These are phyloP conservation scores for Thraustochytrium striatum DNA, from an alignment of 352 stramenopile genomes.

Conservation along the genomic window DNA sequence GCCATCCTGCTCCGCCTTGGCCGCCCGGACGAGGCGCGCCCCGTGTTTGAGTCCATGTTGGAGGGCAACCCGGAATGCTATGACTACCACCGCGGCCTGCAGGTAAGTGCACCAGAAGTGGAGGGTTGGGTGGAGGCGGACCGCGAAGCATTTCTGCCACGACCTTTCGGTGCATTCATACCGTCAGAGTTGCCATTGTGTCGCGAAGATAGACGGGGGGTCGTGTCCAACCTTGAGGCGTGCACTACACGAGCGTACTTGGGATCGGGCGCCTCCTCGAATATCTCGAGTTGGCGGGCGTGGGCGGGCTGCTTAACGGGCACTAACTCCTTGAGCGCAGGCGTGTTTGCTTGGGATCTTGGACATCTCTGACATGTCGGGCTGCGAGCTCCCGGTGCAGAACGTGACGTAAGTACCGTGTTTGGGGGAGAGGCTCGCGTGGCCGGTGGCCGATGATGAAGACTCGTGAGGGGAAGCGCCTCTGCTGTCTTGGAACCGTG, in stretches of 20 bases:
- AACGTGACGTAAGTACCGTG: constrained; percentile 11
- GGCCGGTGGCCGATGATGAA: constrained; percentile 10
- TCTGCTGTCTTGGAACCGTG: constrained; percentile 15
- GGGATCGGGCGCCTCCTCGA: too few relatives aligned
- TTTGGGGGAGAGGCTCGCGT: background rate
- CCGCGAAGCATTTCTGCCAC: constrained; percentile 47
- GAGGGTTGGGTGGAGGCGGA: constrained; percentile 40
- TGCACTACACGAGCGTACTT: too few relatives aligned
- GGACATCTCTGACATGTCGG: background rate
- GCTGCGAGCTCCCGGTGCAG: background rate
- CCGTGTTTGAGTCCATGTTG: constrained; percentile 68
- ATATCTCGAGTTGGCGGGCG: too few relatives aligned
- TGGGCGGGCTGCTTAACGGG: background rate
- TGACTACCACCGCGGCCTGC: constrained; percentile 72
- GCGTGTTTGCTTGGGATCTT: background rate
- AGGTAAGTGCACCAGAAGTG: constrained; percentile 66
- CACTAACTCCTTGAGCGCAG: background rate
- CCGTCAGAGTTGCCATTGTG: constrained; percentile 30
- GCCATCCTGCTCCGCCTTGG: constrained; percentile 53
- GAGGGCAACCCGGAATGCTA: constrained; percentile 85
- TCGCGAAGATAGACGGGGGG: constrained; percentile 1
- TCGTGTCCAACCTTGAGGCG: background rate
- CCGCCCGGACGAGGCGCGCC: constrained; percentile 64
- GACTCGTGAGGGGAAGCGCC: background rate
- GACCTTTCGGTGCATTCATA: constrained; percentile 25